phyloP scores from a whole-genome alignment of 805 yeast species.

The Starmerella sp. region DNA sequence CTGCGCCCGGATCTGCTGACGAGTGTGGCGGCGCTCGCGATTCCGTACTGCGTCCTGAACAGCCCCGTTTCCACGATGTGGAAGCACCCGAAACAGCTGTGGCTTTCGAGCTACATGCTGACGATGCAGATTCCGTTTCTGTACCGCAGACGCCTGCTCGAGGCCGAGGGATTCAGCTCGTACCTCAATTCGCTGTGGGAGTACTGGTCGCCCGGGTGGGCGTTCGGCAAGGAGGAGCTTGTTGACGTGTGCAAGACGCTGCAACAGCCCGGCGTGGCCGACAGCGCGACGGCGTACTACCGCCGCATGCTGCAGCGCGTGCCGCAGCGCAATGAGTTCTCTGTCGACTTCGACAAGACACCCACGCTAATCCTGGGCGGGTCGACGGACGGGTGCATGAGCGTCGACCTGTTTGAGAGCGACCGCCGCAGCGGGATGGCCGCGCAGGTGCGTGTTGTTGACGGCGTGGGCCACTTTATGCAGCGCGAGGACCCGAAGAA shows the following conservation, averaged over 20 bases:
- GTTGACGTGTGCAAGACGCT: slow-evolving; percentile 17
- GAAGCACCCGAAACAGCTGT: slow-evolving; percentile 21
- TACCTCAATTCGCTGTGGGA: slow-evolving; percentile 22
- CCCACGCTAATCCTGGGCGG: slow-evolving; percentile 21
- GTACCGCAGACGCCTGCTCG: slow-evolving; percentile 15
- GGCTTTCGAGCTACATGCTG: slow-evolving; percentile 23
- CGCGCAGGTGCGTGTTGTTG: slow-evolving; percentile 15
- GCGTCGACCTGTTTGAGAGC: background rate
- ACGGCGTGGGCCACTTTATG: slow-evolving; percentile 24
- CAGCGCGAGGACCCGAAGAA: slow-evolving; percentile 24
- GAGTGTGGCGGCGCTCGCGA: slow-evolving; percentile 20
- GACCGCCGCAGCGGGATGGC: background rate
- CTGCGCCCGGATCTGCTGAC: slow-evolving; percentile 19
- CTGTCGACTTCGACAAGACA: slow-evolving; percentile 17
- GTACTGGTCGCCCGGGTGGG: slow-evolving; percentile 25
- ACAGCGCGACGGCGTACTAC: slow-evolving; percentile 25
- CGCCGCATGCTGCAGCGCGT: slow-evolving; percentile 10
- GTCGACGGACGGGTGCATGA: slow-evolving; percentile 22
- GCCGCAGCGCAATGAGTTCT: slow-evolving; percentile 3
- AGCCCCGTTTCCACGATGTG: background rate
- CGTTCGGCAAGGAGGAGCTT: slow-evolving; percentile 15
- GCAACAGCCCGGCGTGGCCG: slow-evolving; percentile 21
- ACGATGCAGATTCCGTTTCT: slow-evolving; percentile 23
- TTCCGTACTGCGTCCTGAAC: slow-evolving; percentile 21
- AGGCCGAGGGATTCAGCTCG: background rate